phyloP scores from a whole-genome alignment of 163 green algal species.

The Prototheca cutis region DNA sequence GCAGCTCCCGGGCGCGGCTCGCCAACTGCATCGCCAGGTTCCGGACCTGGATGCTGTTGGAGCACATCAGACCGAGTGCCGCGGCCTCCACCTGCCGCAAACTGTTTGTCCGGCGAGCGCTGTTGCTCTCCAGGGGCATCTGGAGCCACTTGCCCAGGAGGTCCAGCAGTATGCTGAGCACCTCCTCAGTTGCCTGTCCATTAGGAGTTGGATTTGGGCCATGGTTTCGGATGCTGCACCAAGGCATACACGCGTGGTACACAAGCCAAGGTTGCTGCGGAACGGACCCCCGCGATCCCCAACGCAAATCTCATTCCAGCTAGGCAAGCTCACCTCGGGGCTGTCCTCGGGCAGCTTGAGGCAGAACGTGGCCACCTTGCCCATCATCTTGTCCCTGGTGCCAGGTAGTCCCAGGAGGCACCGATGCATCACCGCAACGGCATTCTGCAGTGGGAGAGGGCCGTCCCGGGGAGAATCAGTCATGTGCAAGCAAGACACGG shows the following conservation, averaged over 20 bases:
- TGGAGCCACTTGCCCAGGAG: conserved; percentile 39
- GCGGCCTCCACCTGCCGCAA: conserved; percentile 48
- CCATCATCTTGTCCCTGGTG: conserved; percentile 42
- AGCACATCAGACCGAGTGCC: conserved; percentile 47
- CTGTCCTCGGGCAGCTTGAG: conserved; percentile 46
- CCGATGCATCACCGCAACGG: conserved; percentile 35
- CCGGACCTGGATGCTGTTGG: conserved; percentile 23
- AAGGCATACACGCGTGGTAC: too few species aligned
- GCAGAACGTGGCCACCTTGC: conserved; percentile 31
- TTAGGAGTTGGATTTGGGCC: too few species aligned
- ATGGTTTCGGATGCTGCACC: too few species aligned
- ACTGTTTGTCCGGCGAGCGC: background rate
- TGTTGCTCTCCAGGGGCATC: conserved; percentile 7
- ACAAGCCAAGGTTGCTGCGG: too few species aligned
- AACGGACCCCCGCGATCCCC: too few species aligned
- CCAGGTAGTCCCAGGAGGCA: conserved; percentile 36
- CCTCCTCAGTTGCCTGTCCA: conserved; percentile 10
- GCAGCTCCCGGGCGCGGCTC: background rate
- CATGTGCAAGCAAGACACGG: too few species aligned
- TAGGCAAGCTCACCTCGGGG: conserved; percentile 27
- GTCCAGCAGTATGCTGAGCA: conserved; percentile 10
- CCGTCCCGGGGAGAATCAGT: too few species aligned
- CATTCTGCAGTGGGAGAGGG: too few species aligned
- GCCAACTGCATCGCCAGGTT: conserved; percentile 6
- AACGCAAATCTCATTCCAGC: too few species aligned